Percentiles rank a stretch among this genome's conserved stretches.
Evolutionary conservation across 495 filamentous ascomycete genomes (phyloP).

Genomic region (Parachaetomium inaequale): DNA sequence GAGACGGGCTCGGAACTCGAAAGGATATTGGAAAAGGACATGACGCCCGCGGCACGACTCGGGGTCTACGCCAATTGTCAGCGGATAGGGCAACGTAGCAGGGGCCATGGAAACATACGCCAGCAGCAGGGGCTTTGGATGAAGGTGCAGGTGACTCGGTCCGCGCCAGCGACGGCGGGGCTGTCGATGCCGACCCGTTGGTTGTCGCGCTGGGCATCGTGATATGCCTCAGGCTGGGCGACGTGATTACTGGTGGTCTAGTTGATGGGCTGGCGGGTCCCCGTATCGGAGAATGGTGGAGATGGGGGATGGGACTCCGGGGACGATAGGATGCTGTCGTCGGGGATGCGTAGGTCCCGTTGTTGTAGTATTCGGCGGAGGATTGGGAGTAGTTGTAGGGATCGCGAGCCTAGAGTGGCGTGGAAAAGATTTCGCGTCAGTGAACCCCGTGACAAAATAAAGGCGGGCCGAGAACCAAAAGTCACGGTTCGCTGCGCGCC

Average conservation of each 20-base stretch:
- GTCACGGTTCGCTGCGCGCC: constrained; percentile 4
- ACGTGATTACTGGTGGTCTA: constrained; percentile 51
- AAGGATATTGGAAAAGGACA: constrained; percentile 89
- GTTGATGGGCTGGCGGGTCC: constrained; percentile 52
- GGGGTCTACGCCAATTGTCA: constrained; percentile 48
- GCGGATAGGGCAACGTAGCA: neutral
- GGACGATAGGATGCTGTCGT: constrained; percentile 52
- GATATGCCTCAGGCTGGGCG: constrained; percentile 45
- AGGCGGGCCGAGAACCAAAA: neutral
- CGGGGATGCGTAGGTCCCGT: constrained; percentile 52
- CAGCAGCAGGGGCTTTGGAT: constrained; percentile 32
- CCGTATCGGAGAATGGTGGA: constrained; percentile 50
- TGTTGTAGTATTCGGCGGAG: constrained; percentile 53
- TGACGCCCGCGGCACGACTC: constrained; percentile 70
- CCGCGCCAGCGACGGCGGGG: constrained; percentile 40
- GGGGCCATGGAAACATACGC: constrained; percentile 35
- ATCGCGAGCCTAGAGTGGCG: constrained; percentile 46
- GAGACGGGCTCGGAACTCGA: constrained; percentile 64
- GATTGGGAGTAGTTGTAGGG: constrained; percentile 47
- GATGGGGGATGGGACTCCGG: constrained; percentile 53
- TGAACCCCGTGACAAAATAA: constrained; percentile 4
- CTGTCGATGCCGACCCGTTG: constrained; percentile 44
- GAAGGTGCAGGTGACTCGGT: constrained; percentile 41
- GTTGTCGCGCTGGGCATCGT: constrained; percentile 42
- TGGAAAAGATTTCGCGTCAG: constrained; percentile 28